These are phyloP conservation scores for Leptoxyphium fumago DNA, from an alignment of 2,329 filamentous ascomycete genomes.

Conservation along the genomic window DNA sequence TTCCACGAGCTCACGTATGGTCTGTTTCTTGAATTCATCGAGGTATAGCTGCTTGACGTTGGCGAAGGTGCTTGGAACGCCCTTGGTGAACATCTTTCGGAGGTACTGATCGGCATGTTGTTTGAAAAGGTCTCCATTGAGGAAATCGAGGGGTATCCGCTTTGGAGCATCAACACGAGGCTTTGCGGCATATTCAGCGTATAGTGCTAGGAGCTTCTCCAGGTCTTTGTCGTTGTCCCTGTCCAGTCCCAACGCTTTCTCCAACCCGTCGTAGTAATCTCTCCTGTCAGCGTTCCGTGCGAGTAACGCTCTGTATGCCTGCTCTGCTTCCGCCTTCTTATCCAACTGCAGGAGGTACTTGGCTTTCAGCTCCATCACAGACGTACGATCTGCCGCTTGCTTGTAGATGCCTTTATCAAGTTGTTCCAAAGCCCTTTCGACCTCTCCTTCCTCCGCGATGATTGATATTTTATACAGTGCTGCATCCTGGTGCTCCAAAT, in stretches of 20 bases:
- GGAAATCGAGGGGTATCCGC: slow-evolving; percentile 77
- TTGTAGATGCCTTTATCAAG: slow-evolving; percentile 58
- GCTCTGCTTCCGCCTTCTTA: slow-evolving; percentile 63
- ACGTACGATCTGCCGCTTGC: slow-evolving; percentile 66
- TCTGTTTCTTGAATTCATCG: slow-evolving; percentile 61
- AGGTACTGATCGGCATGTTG: slow-evolving; percentile 66
- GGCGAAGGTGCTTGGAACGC: slow-evolving; percentile 88
- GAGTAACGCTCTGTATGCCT: slow-evolving; percentile 65
- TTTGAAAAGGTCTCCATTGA: slow-evolving; percentile 69
- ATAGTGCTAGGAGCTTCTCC: slow-evolving; percentile 62
- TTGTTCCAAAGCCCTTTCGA: slow-evolving; percentile 71
- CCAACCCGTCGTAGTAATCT: slow-evolving; percentile 67
- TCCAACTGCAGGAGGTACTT: slow-evolving; percentile 69
- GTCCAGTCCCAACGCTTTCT: slow-evolving; percentile 51
- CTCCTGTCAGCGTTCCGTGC: slow-evolving; percentile 81
- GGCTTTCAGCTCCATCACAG: slow-evolving; percentile 72
- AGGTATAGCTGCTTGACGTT: slow-evolving; percentile 90
- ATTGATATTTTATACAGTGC: slow-evolving; percentile 89
- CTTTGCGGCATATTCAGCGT: slow-evolving; percentile 69
- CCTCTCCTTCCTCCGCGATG: slow-evolving; percentile 79
- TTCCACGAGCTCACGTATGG: slow-evolving; percentile 60
- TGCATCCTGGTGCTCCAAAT: slow-evolving; percentile 88
- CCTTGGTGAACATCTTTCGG: slow-evolving; percentile 73
- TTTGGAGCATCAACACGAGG: slow-evolving; percentile 73
- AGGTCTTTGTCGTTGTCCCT: slow-evolving; percentile 46